Base-by-base conservation (phyloP, 257 asterid genomes). In the Solanum sejunctum region DNA sequence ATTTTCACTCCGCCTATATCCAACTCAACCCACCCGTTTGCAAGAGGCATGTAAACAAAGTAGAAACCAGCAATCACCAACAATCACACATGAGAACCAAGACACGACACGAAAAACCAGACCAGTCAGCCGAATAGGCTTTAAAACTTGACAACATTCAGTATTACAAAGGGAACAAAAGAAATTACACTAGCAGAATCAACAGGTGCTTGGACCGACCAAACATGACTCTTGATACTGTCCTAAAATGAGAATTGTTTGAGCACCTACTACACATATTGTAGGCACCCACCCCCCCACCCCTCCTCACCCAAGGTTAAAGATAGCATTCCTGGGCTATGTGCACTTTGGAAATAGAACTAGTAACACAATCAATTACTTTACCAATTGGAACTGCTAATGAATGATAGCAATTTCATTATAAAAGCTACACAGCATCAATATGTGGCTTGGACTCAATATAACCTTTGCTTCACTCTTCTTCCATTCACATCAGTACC, bases 401-500 rank as follows among this genome's bases (percentile, higher is more conserved):
- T 15, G 36, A 23, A 8, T 51, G 9, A 51, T 51, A n/a, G 39
- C 47, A 73, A 73, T 52, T 32, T 26, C 82, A 77, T 77, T 77
- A 23, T 77, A 15, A 15, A 51, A 12, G 45, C 63, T 49, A 77
- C 10, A 26, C 60, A 23, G 61, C 81, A 49, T 49, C 61, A 13
- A 13, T 47, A 75, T 75, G 81, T 52, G 4, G 56, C 61, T 75
- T 75, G 63, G 26, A 51, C 82, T 77, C 82, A 77, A 77, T 51
- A 77, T 49, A 82, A 28, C 77, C 84, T 82, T 28, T 82, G 84
- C 84, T 82, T 82, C 73, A 61, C 84, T 82, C 84, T 82, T 82
- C 84, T 82, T 82, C 84, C 84, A 82, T 82, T 58, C 77, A 82
- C 84, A 45, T 82, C 84, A 82, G 75, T 66, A 7, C 84, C 84